A percentile compares a stretch with the other conserved stretches of the same genome.
Evolutionary conservation across 768 basidiomycete genomes (phyloP).

Genomic region (Boletellus emodensis): DNA sequence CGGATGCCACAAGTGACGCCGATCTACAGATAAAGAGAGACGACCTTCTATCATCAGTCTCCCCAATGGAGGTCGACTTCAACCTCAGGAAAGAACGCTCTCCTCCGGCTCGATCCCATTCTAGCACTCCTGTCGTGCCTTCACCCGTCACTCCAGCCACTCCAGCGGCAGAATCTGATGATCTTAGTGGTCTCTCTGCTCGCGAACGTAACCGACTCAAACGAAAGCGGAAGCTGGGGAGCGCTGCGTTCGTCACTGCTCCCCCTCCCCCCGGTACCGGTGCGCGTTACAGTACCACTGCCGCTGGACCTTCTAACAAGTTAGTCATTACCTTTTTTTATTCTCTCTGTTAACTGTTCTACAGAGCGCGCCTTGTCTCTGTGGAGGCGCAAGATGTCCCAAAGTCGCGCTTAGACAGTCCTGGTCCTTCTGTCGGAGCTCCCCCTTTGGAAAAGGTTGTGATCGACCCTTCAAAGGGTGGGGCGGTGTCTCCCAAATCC

Average conservation of each 20-base stretch:
- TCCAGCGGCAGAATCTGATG: constrained; percentile 37
- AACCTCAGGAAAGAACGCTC: constrained; percentile 39
- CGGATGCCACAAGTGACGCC: constrained; percentile 42
- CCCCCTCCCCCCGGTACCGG: constrained; percentile 53
- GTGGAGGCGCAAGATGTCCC: constrained; percentile 51
- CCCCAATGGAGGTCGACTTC: constrained; percentile 45
- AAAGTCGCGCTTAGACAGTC: constrained; percentile 57
- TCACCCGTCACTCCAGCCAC: constrained; percentile 45
- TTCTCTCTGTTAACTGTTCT: constrained; percentile 2
- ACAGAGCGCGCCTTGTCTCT: constrained; percentile 71
- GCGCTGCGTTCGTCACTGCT: constrained; percentile 74
- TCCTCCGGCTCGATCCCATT: constrained; percentile 40
- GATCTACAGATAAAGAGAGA: constrained; percentile 40
- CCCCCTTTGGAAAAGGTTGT: constrained; percentile 59
- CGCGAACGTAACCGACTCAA: constrained; percentile 93
- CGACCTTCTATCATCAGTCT: constrained; percentile 30
- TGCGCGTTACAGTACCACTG: constrained; percentile 58
- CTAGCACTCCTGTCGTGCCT: constrained; percentile 42
- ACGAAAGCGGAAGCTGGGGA: constrained; percentile 87
- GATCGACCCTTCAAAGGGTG: constrained; percentile 79
- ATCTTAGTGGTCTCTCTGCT: constrained; percentile 67
- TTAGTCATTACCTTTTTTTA: constrained; percentile 25
- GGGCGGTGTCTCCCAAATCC: constrained; percentile 74
- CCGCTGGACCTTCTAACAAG: constrained; percentile 60
- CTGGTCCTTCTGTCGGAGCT: constrained; percentile 39